A percentile compares a stretch with the other conserved stretches of the same genome.
Conservation (phyloP, 2,329 filamentous ascomycete species). For the Claviceps paspali region DNA sequence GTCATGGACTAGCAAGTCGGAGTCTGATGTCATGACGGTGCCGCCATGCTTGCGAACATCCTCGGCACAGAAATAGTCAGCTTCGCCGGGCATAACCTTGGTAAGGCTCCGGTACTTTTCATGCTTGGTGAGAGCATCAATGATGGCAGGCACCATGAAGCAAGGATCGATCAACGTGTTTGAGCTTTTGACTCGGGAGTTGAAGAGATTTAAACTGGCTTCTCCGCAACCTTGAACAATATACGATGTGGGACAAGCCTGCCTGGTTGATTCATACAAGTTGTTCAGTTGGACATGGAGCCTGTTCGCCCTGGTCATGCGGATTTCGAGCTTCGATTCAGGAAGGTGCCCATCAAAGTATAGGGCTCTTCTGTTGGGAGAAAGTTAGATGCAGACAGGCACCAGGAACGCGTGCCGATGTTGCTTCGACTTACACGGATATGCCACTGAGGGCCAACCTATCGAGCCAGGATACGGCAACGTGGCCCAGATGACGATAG, state of each 20-base stretch:
- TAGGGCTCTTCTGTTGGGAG: slow-evolving; percentile 38
- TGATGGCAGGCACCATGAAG: slow-evolving; percentile 67
- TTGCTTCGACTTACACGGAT: slow-evolving; percentile 38
- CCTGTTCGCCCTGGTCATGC: slow-evolving; percentile 44
- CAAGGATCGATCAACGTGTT: slow-evolving; percentile 32
- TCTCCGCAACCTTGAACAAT: slow-evolving; percentile 6
- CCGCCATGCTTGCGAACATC: slow-evolving; percentile 39
- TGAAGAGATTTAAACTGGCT: slow-evolving; percentile 12
- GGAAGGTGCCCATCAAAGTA: slow-evolving; percentile 83
- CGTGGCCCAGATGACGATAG: slow-evolving; percentile 46
- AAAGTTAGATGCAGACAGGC: slow-evolving; percentile 2
- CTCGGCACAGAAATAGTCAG: slow-evolving; percentile 64
- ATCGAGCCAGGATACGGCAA: slow-evolving; percentile 47
- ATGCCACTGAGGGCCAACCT: slow-evolving; percentile 39
- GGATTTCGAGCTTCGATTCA: slow-evolving; percentile 42
- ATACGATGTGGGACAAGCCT: slow-evolving; percentile 13
- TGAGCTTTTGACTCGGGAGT: slow-evolving; percentile 8
- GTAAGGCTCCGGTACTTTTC: slow-evolving; percentile 25
- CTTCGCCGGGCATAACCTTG: slow-evolving; percentile 64
- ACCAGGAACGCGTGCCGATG: too few relatives aligned
- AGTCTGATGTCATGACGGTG: slow-evolving; percentile 65
- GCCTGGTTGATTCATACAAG: slow-evolving; percentile 20
- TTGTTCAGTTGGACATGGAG: slow-evolving; percentile 40
- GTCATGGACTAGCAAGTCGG: slow-evolving; percentile 66
- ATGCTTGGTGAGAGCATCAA: slow-evolving; percentile 48